Base-by-base conservation (phyloP, 495 filamentous ascomycete species). In the Aspergillus heteromorphus region DNA sequence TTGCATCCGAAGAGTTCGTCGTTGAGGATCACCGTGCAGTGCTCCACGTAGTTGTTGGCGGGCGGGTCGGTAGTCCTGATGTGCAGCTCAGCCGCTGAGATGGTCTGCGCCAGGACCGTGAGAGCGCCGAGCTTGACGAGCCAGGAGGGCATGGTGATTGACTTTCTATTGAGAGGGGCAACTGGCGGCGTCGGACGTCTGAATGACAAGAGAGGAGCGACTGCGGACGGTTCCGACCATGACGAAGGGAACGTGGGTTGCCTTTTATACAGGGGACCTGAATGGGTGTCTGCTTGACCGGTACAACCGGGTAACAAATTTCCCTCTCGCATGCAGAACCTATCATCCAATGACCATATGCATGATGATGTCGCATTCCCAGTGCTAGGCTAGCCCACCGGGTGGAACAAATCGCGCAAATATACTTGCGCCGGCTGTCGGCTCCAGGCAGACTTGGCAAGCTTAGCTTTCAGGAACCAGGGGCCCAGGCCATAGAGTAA, bases 11-110 rank as follows among this genome's bases (percentile, higher is more conserved):
- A 58, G 6, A 58, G 50, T 0, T 40, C 38, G 20, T 58, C 50
- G 1, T 58, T 50, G 50, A 58, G 9, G 56, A 58, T 58, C 16
- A 58, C 51, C 1, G 51, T 54, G 38, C 56, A 58, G 50, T 58
- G 56, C 21, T 45, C 30, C 23, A 54, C 51, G 27, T 58, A 58
- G 18, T 29, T 2, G 30, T 58, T 58, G 18, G 56, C 56, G 0
- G 56, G 50, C 1, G 56, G 56, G 7, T 58, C 18, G 43, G 56
- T 58, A 11, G 56, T 45, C 56, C 49, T 49, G 56, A 58, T 49
- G 21, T 54, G 42, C 36, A 58, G 36, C 20, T 58, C 21, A 17
- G 43, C 56, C 2, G 20, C 56, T 4, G 56, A 49, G 45, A 58
- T 49, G 38, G 51, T 54, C 51, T 58, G 56, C 43, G 50, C 50